Percentiles rank a stretch among this genome's conserved stretches.
Conservation (phyloP, 1,284 basidiomycete species). For the Leccinum pachyderme region DNA sequence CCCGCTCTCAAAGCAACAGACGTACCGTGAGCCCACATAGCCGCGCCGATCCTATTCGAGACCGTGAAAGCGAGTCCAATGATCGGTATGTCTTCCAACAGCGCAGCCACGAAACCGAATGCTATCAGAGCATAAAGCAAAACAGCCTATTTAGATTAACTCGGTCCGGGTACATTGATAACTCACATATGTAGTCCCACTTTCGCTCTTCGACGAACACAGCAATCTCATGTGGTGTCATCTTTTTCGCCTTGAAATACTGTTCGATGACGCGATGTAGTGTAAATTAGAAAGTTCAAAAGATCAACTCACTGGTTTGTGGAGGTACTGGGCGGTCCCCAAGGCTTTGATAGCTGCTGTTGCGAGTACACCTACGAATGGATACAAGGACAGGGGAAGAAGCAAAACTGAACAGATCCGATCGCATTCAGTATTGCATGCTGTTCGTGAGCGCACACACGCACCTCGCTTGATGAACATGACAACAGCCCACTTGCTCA, state of each 20-base stretch:
- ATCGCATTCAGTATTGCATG: neutral
- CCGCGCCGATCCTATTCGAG: constrained; percentile 83
- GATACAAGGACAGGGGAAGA: constrained; percentile 67
- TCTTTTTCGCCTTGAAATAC: neutral
- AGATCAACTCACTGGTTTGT: constrained; percentile 53
- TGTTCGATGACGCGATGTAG: neutral
- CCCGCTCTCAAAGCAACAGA: constrained; percentile 2
- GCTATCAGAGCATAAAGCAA: constrained; percentile 39
- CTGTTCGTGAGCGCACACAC: constrained; percentile 14
- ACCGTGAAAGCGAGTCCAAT: constrained; percentile 78
- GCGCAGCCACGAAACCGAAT: constrained; percentile 78
- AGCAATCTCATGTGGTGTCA: constrained; percentile 65
- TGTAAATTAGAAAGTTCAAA: neutral
- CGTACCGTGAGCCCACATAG: constrained; percentile 87
- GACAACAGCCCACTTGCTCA: constrained; percentile 49
- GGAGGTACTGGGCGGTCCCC: constrained; percentile 67
- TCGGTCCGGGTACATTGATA: neutral
- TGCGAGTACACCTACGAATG: constrained; percentile 61
- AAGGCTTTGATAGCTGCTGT: constrained; percentile 68
- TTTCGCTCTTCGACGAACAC: constrained; percentile 84
- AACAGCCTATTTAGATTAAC: neutral
- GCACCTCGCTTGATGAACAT: constrained; percentile 51
- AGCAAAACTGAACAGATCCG: constrained; percentile 51
- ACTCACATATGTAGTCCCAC: constrained; percentile 77
- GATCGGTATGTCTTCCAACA: constrained; percentile 78